Percentiles rank a stretch among this genome's conserved stretches.
Conservation (phyloP, 345 rosid species). For the Noccaea bulbosa region DNA sequence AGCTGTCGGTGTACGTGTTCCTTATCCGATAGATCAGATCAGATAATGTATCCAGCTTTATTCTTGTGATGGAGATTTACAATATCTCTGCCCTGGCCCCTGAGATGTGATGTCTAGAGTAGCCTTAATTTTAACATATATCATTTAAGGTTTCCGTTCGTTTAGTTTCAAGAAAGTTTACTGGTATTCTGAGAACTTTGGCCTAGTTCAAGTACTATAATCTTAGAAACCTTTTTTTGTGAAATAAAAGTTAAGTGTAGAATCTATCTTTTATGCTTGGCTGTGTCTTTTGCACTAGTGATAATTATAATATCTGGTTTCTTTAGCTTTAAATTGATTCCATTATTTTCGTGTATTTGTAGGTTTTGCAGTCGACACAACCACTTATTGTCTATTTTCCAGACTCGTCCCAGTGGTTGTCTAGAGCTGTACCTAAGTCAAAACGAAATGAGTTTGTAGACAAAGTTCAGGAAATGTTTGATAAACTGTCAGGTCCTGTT, state of each 20-base stretch:
- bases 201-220: conserved; percentile 1
- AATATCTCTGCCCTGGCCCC: not conserved
- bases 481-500: conserved; percentile 76
- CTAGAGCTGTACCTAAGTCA: conserved; percentile 84
- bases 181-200: not conserved
- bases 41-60: not conserved
- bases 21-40: not conserved
- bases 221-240: not conserved
- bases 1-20: not conserved
- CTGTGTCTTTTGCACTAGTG: not conserved
- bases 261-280: not conserved
- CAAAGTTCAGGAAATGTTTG: conserved; percentile 79
- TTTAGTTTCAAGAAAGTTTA: conserved; percentile 6
- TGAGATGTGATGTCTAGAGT: conserved; percentile 8
- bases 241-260: not conserved
- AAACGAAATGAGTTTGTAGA: conserved; percentile 68
- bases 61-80: not conserved
- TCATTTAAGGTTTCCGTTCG: not conserved
- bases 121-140: not conserved
- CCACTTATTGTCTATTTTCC: conserved; percentile 93
- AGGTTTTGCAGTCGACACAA: conserved; percentile 78
- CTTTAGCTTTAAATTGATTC: conserved; percentile 16
- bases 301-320: not conserved
- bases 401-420: conserved; percentile 91
- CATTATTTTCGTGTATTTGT: conserved; percentile 43